Evolutionary conservation across 2,329 filamentous ascomycete species (phyloP).

Genomic region (Claviceps capensis): DNA sequence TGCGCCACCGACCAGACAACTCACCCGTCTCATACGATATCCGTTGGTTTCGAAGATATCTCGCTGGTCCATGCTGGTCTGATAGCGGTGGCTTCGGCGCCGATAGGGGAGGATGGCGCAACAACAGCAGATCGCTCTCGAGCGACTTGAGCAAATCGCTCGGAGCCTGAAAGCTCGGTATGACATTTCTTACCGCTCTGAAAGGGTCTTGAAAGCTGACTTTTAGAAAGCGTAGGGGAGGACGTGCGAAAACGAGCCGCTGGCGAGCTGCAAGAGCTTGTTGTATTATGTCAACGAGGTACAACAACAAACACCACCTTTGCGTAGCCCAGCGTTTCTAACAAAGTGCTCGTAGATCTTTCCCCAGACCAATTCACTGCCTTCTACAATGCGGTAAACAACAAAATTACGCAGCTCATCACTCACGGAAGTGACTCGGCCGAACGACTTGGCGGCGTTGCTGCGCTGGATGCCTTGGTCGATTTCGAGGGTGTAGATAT

Average conservation of each 20-base stretch:
- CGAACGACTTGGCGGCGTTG: conserved; percentile 82
- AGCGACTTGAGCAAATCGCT: conserved; percentile 39
- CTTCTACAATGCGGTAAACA: conserved; percentile 44
- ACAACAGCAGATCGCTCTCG: conserved; percentile 39
- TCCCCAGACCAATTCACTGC: conserved; percentile 60
- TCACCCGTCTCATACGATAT: not conserved
- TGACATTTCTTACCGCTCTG: conserved; percentile 5
- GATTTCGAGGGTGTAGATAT: conserved; percentile 94
- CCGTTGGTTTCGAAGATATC: not conserved
- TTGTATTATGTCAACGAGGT: conserved; percentile 43
- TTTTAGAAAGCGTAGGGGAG: conserved; percentile 23
- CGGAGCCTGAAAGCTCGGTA: conserved; percentile 44
- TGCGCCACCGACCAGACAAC: not conserved
- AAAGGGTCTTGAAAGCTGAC: conserved; percentile 7
- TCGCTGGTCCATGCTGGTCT: conserved; percentile 16
- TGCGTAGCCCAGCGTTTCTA: not conserved
- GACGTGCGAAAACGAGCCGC: conserved; percentile 40
- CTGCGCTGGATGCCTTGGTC: conserved; percentile 83
- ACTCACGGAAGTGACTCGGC: conserved; percentile 74
- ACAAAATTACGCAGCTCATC: conserved; percentile 51
- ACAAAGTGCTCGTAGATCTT: conserved; percentile 42
- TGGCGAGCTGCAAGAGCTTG: conserved; percentile 39
- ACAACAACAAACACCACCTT: not conserved
- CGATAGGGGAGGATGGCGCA: conserved; percentile 23
- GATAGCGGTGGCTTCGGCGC: conserved; percentile 12